phyloP scores from a whole-genome alignment of 2,329 filamentous ascomycete species.

The Monilinia polystroma region DNA sequence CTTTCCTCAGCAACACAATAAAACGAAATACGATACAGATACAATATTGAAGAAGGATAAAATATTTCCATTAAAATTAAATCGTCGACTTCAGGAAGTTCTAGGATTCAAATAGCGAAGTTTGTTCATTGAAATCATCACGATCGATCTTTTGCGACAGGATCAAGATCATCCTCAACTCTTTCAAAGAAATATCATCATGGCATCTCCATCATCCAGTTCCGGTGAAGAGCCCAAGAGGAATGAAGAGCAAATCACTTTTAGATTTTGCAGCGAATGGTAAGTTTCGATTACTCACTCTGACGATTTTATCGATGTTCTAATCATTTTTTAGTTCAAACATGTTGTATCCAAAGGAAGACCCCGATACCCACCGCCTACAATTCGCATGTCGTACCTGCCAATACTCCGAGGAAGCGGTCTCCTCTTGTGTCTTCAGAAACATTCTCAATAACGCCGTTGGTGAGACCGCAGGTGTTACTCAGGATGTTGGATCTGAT shows the following conservation, averaged over 20 bases:
- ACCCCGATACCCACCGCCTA: constrained; percentile 76
- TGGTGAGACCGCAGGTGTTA: constrained; percentile 94
- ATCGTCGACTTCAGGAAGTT: neutral
- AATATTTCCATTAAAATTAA: neutral
- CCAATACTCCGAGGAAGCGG: constrained; percentile 83
- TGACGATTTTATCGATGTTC: constrained; percentile 26
- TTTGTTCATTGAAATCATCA: neutral
- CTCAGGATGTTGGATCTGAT: constrained; percentile 94
- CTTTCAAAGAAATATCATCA: constrained; percentile 36
- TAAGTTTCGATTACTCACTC: constrained; percentile 41
- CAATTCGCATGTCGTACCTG: constrained; percentile 97
- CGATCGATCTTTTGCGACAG: constrained; percentile 1
- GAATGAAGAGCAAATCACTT: constrained; percentile 79
- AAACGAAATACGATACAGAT: neutral
- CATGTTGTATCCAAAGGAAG: constrained; percentile 96
- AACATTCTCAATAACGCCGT: constrained; percentile 89
- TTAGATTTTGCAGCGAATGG: constrained; percentile 98
- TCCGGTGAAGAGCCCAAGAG: constrained; percentile 46
- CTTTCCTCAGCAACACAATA: constrained; percentile 14
- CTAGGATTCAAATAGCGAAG: neutral
- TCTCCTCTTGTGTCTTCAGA: constrained; percentile 90
- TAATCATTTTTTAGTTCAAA: constrained; percentile 65
- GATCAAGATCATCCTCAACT: neutral
- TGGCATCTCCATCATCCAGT: constrained; percentile 59
- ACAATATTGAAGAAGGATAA: neutral